phyloP scores from a whole-genome alignment of 2,329 filamentous ascomycete genomes.

The Beauveria varroae region DNA sequence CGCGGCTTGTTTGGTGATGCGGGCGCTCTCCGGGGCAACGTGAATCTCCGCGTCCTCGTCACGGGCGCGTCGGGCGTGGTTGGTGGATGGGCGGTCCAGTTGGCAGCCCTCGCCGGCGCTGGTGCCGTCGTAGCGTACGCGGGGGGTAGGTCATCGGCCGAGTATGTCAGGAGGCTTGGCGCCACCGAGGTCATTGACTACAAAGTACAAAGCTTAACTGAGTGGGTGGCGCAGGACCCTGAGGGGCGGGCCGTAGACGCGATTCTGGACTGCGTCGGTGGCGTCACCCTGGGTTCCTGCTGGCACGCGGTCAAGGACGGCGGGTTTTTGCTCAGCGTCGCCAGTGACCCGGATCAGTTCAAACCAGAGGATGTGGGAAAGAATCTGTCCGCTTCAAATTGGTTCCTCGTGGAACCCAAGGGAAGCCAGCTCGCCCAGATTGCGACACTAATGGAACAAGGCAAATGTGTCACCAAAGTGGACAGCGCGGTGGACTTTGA shows the following conservation, averaged over 20 bases:
- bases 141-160: conserved; percentile 21
- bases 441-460: conserved; percentile 25
- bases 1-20: conserved; percentile 21
- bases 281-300: conserved; percentile 22
- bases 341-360: conserved; percentile 20
- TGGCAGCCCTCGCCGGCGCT: conserved; percentile 28
- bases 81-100: conserved; percentile 32
- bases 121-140: conserved; percentile 28
- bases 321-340: conserved; percentile 27
- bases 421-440: conserved; percentile 29
- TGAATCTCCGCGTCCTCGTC: conserved; percentile 26
- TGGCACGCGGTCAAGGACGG: conserved; percentile 29
- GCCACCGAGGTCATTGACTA: conserved; percentile 32
- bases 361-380: conserved; percentile 24
- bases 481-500: conserved; percentile 33
- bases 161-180: conserved; percentile 23
- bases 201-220: conserved; percentile 20
- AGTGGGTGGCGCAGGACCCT: conserved; percentile 24
- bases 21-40: conserved; percentile 21
- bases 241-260: conserved; percentile 24
- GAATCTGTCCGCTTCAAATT: conserved; percentile 22
- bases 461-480: conserved; percentile 25
- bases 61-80: conserved; percentile 33
- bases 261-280: conserved; percentile 31
- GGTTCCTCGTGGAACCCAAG: conserved; percentile 30